These are phyloP conservation scores for Blastosporella zonata DNA, from an alignment of 1,284 basidiomycete species.

Conservation along the genomic window DNA sequence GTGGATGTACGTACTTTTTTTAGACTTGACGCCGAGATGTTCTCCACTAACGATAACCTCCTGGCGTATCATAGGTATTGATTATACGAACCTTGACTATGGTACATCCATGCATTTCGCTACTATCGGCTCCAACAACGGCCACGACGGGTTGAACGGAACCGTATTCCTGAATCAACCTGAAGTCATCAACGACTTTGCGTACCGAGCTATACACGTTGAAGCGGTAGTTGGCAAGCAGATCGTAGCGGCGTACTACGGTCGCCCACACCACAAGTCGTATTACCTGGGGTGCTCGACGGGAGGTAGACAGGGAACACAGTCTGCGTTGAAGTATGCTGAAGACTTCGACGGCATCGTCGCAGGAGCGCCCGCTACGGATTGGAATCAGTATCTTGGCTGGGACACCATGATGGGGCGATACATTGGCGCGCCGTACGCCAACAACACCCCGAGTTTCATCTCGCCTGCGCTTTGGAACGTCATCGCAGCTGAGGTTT, in stretches of 20 bases:
- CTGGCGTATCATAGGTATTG: conserved; percentile 2
- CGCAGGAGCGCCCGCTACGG: conserved; percentile 5
- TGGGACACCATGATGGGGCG: conserved; percentile 3
- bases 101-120: conserved; percentile 9
- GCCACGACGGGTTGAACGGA: conserved; percentile 7
- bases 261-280: conserved; percentile 5
- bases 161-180: conserved; percentile 1
- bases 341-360: conserved; percentile 17
- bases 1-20: conserved; percentile 8
- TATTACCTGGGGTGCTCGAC: conserved; percentile 12
- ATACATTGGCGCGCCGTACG: conserved; percentile 10
- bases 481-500: conserved; percentile 7
- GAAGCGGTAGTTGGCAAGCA: conserved; percentile 11
- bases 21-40: not conserved
- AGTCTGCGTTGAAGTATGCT: conserved; percentile 13
- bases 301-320: conserved; percentile 9
- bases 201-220: conserved; percentile 10
- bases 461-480: conserved; percentile 9
- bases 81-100: conserved; percentile 10
- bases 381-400: conserved; percentile 6
- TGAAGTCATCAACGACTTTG: conserved; percentile 19
- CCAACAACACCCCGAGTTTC: conserved; percentile 6
- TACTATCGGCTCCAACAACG: conserved; percentile 9
- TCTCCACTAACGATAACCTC: not conserved
- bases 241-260: conserved; percentile 12